phyloP scores from a whole-genome alignment of 1,139 yeast species.

The Arxiozyma bovina region DNA sequence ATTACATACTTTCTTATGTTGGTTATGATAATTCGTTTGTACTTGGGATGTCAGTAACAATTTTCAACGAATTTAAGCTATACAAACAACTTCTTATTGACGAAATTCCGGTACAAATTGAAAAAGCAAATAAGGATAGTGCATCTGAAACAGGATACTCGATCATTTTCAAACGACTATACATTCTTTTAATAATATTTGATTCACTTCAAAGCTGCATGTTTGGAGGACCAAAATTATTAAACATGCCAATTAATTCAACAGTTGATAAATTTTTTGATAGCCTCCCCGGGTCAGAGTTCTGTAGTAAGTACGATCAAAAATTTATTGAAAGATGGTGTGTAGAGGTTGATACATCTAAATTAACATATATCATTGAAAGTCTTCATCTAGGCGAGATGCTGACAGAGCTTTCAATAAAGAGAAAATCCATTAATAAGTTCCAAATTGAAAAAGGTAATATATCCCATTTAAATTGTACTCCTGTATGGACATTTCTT shows the following conservation, averaged over 20 bases:
- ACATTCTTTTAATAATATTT: constrained; percentile 41
- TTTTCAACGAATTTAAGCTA: constrained; percentile 52
- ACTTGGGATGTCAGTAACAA: constrained; percentile 43
- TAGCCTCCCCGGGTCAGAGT: background rate
- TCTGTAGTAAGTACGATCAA: background rate
- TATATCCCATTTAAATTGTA: background rate
- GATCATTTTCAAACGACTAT: constrained; percentile 42
- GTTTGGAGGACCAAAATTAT: constrained; percentile 46
- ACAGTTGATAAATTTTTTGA: constrained; percentile 17
- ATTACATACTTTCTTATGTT: constrained; percentile 48
- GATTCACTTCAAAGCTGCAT: constrained; percentile 50
- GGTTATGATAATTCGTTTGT: constrained; percentile 53
- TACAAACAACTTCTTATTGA: constrained; percentile 34
- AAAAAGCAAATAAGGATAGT: constrained; percentile 5
- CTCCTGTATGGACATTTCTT: background rate
- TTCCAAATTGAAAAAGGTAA: background rate
- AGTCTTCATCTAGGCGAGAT: constrained; percentile 23
- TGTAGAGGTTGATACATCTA: constrained; percentile 21
- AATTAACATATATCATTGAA: constrained; percentile 17
- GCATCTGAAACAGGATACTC: constrained; percentile 35
- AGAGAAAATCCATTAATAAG: constrained; percentile 11
- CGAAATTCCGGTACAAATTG: constrained; percentile 13
- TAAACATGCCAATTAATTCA: constrained; percentile 26
- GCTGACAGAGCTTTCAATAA: constrained; percentile 20
- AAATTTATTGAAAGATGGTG: constrained; percentile 19